Evolutionary conservation across 257 asterid species (phyloP).

Genomic region (Solanum infundibuliforme): DNA sequence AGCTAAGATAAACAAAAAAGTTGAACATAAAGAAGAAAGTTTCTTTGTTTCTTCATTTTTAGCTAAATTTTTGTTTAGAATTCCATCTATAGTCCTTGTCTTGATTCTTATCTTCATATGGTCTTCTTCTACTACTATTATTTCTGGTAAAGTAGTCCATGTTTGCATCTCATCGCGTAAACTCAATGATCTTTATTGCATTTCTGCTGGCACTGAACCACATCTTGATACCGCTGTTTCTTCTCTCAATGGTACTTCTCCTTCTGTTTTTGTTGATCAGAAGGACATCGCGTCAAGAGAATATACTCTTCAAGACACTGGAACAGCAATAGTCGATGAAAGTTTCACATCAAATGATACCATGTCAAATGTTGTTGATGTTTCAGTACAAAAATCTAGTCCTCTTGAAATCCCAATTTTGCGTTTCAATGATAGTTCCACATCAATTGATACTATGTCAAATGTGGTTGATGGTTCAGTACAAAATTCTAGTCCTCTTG

Average conservation of each 20-base stretch:
- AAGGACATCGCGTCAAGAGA: not conserved
- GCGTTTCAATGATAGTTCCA: not conserved
- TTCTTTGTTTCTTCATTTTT: conserved; percentile 12
- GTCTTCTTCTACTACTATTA: conserved; percentile 43
- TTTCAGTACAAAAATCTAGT: not conserved
- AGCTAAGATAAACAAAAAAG: conserved; percentile 19
- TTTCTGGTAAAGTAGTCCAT: conserved; percentile 44
- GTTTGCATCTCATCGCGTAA: conserved; percentile 50
- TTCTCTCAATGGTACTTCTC: conserved; percentile 10
- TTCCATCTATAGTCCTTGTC: conserved; percentile 26
- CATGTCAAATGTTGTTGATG: not conserved
- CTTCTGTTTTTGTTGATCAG: not conserved
- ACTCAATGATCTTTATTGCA: conserved; percentile 48
- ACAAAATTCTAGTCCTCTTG: not conserved
- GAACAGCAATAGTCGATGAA: not conserved
- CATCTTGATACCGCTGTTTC: conserved; percentile 22
- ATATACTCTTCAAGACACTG: not conserved
- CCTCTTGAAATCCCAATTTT: not conserved
- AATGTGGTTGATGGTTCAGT: not conserved
- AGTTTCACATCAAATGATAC: not conserved
- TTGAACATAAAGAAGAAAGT: conserved; percentile 4
- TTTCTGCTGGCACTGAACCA: conserved; percentile 56
- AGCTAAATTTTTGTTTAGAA: conserved; percentile 19
- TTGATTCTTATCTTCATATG: conserved; percentile 42
- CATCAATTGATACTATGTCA: not conserved